phyloP scores from a whole-genome alignment of 2,329 filamentous ascomycete species.

The Aciculosporium take region DNA sequence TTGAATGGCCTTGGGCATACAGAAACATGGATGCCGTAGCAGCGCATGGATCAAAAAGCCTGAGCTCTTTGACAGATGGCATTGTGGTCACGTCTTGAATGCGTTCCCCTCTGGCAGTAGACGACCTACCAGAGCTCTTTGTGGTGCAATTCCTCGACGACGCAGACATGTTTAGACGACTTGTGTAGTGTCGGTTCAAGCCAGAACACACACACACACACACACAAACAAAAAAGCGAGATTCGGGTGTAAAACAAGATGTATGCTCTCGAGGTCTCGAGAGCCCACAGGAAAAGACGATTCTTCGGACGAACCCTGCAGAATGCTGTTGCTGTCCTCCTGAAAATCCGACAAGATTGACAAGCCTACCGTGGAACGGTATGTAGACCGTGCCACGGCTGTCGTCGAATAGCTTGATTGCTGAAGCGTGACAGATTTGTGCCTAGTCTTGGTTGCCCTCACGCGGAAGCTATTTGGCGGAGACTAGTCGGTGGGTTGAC shows the following conservation, averaged over 20 bases:
- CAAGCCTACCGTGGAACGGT: conserved; percentile 20
- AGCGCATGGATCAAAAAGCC: conserved; percentile 70
- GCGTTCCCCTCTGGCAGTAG: conserved; percentile 27
- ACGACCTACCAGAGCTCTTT: conserved; percentile 42
- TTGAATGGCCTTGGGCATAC: conserved; percentile 67
- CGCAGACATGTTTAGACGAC: conserved; percentile 34
- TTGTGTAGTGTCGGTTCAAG: conserved; percentile 14
- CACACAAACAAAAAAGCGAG: conserved; percentile 15
- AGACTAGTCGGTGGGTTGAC: background rate
- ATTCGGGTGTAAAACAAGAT: conserved; percentile 11
- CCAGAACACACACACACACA: too few species aligned
- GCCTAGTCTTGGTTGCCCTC: conserved; percentile 5
- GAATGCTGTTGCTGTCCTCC: conserved; percentile 6
- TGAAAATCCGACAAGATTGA: conserved; percentile 9
- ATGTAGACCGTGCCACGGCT: conserved; percentile 26
- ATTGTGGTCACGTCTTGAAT: conserved; percentile 37
- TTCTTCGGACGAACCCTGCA: conserved; percentile 11
- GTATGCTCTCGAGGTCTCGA: conserved; percentile 3
- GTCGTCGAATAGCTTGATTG: conserved; percentile 14
- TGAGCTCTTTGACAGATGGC: conserved; percentile 33
- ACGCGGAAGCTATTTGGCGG: conserved; percentile 1
- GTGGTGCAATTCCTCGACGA: conserved; percentile 45
- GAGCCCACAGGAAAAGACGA: conserved; percentile 11
- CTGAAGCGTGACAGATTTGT: conserved; percentile 3
- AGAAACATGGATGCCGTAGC: conserved; percentile 85